Conservation (phyloP, 2,329 filamentous ascomycete genomes). For the Trichophyton verrucosum region DNA sequence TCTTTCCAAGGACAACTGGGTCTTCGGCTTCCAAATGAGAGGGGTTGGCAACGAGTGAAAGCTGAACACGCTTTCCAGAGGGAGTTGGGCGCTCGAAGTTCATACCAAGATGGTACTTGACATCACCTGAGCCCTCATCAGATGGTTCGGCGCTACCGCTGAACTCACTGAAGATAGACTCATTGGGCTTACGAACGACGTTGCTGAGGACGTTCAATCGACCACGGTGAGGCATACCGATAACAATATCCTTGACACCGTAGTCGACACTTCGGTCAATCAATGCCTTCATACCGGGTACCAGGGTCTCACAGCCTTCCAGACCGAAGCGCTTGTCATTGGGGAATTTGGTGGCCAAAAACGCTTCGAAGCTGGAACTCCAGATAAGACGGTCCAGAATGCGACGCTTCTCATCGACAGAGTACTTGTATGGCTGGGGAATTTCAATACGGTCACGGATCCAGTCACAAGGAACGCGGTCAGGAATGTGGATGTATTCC, state of each 20-base stretch:
- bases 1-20: slow-evolving; percentile 93
- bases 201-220: slow-evolving; percentile 96
- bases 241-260: slow-evolving; percentile 97
- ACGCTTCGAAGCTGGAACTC: slow-evolving; percentile 94
- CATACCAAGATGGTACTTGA: slow-evolving; percentile 99
- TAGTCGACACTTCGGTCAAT: slow-evolving; percentile 98
- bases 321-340: slow-evolving; percentile 99
- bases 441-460: slow-evolving; percentile 89
- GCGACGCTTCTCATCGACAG: slow-evolving; percentile 92
- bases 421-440: slow-evolving; percentile 90
- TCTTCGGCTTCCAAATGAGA: slow-evolving; percentile 98
- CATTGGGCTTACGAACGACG: slow-evolving; percentile 97
- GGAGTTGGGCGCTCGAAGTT: slow-evolving; percentile 98
- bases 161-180: slow-evolving; percentile 99
- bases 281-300: slow-evolving; percentile 97
- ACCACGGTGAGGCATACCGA: slow-evolving; percentile 98
- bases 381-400: slow-evolving; percentile 96
- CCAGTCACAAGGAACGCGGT: slow-evolving; percentile 97
- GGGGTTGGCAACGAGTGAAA: slow-evolving; percentile 94
- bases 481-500: slow-evolving; percentile 98
- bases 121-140: slow-evolving; percentile 94
- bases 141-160: slow-evolving; percentile 74
- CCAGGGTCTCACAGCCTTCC: slow-evolving; percentile 90
- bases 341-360: slow-evolving; percentile 93
- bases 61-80: slow-evolving; percentile 97